Base-by-base conservation (phyloP, 495 filamentous ascomycete genomes). In the Astrocystis sublimbata region DNA sequence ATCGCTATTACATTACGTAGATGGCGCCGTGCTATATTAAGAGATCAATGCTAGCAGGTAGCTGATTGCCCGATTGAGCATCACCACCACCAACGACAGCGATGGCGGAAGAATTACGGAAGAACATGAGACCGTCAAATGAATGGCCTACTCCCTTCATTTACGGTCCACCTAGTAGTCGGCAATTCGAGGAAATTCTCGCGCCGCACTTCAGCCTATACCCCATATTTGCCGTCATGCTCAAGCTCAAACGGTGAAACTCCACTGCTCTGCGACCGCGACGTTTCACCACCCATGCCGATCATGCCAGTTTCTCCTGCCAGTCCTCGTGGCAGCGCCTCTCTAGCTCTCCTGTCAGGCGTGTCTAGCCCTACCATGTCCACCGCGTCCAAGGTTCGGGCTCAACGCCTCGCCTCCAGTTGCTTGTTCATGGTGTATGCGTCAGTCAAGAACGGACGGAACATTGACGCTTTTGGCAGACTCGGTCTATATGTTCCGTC, bases 131-230 rank as follows among this genome's bases (percentile, higher is more conserved):
- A 5, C 24, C 23, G 30, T 28, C 52, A 40, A 57, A 36, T 43
- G n/a, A 2, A n/a, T n/a, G 26, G 52, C 36, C 13, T 40, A 38
- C n/a, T 45, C 54, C 30, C 35, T 24, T 57, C 54, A 33, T 21
- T 21, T 57, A 19, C 6, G 6, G 0, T 12, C 54, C 17, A 28
- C 54, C 45, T 57, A 12, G 35, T 40, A 15, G 15, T 43, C 35
- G 8, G 54, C 52, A 30, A 56, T 42, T 42, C 23, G 21, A 12
- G 21, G 52, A 41, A 30, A 4, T 23, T 55, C 35, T 57, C 7
- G 6, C 53, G 36, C 53, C 53, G 53, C 26, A 49, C 28, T 53
- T 61, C 50, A 61, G 58, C 47, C 58, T 61, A 46, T 61, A 61
- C n/a, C n/a, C n/a, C n/a, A n/a, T 53, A 35, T 35, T 6, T 23